These are phyloP conservation scores for Kluyveromyces nonfermentans DNA, from an alignment of 805 yeast genomes.

Conservation along the genomic window DNA sequence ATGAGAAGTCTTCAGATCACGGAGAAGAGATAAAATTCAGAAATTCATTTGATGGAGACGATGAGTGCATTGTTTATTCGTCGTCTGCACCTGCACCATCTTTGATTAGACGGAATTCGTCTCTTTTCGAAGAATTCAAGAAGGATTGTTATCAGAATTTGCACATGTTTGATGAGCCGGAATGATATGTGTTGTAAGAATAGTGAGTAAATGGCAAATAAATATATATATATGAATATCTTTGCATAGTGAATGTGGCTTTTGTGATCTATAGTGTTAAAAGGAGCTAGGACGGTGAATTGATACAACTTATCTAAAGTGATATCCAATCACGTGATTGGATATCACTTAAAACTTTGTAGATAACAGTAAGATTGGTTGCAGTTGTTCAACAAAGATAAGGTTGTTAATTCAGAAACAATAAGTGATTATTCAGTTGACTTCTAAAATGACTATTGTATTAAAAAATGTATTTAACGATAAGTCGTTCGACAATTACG, in stretches of 20 bases:
- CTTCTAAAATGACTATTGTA: neutral
- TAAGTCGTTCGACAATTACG: constrained; percentile 2
- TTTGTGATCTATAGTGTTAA: no score
- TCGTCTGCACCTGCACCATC: constrained; percentile 4
- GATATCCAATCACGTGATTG: no score
- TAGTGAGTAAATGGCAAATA: neutral
- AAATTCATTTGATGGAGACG: neutral
- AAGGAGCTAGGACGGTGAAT: no score
- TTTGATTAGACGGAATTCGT: constrained; percentile 15
- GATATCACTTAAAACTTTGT: no score
- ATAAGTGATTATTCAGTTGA: no score
- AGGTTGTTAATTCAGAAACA: no score
- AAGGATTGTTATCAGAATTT: constrained; percentile 23
- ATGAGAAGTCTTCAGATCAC: neutral
- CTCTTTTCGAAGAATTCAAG: constrained; percentile 26
- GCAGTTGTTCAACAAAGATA: no score
- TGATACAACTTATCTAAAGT: no score
- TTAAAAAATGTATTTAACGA: neutral
- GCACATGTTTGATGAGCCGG: constrained; percentile 17
- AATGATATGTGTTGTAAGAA: neutral
- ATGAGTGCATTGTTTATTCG: neutral
- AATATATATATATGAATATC: neutral
- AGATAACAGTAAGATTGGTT: no score
- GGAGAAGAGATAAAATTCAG: constrained; percentile 1
- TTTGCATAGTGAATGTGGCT: no score